These are phyloP conservation scores for Pythium aquatile DNA, from an alignment of 352 stramenopile species.

Conservation along the genomic window DNA sequence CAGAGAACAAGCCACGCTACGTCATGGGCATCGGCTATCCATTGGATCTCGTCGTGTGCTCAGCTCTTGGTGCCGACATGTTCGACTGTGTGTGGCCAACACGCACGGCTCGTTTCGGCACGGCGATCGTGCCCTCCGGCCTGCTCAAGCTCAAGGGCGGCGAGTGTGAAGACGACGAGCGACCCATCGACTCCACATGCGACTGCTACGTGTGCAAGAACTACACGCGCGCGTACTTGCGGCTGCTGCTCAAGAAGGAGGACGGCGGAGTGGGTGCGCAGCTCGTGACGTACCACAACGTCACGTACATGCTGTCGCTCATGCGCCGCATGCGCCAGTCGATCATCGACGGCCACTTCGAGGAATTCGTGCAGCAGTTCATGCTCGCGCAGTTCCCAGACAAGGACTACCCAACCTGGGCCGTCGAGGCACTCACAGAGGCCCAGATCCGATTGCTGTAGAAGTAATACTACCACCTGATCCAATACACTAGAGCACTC, in stretches of 20 bases:
- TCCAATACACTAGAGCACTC: neutral
- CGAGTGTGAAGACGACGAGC: conserved; percentile 52
- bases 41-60: conserved; percentile 96
- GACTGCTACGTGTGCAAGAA: conserved; percentile 71
- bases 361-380: conserved; percentile 73
- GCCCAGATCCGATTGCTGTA: conserved; percentile 50
- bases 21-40: conserved; percentile 98
- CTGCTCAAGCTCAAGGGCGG: conserved; percentile 70
- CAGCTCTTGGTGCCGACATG: conserved; percentile 96
- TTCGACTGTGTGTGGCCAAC: conserved; percentile 98
- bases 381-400: conserved; percentile 72
- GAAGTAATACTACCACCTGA: neutral
- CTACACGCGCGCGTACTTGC: conserved; percentile 72
- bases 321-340: conserved; percentile 69
- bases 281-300: conserved; percentile 81
- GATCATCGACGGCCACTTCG: conserved; percentile 73
- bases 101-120: conserved; percentile 94
- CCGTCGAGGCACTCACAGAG: conserved; percentile 61
- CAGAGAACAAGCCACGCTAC: conserved; percentile 94
- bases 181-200: conserved; percentile 69
- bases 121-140: conserved; percentile 81
- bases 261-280: conserved; percentile 61
- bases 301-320: conserved; percentile 83
- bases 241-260: conserved; percentile 73
- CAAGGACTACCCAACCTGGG: conserved; percentile 58